These are phyloP conservation scores for Coemansia sp. DNA, from an alignment of 192 early-diverging fungal genomes.

Conservation along the genomic window DNA sequence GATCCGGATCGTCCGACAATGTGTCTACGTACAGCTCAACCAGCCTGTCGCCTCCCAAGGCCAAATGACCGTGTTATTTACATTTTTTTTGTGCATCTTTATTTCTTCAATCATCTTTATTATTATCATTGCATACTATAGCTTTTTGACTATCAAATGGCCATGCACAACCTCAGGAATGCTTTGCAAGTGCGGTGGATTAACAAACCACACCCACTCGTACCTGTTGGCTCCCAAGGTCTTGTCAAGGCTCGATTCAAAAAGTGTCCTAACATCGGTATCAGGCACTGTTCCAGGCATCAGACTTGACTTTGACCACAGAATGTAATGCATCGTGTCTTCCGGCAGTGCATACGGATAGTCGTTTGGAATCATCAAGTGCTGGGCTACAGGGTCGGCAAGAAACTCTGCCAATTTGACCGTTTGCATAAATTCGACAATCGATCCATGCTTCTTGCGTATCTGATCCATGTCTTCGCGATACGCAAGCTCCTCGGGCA, in stretches of 20 bases:
- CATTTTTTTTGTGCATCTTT: neutral
- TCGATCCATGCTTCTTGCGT: constrained; percentile 34
- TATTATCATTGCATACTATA: constrained; percentile 1
- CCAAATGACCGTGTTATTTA: neutral
- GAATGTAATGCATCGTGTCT: constrained; percentile 31
- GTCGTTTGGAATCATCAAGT: constrained; percentile 52
- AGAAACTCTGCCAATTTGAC: constrained; percentile 47
- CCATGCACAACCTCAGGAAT: constrained; percentile 49
- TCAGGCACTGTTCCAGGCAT: constrained; percentile 28
- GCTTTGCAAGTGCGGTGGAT: constrained; percentile 53
- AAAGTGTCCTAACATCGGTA: constrained; percentile 8
- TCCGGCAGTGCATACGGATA: constrained; percentile 49
- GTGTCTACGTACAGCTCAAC: constrained; percentile 6
- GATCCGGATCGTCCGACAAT: neutral
- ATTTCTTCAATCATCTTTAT: neutral
- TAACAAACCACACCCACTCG: constrained; percentile 55
- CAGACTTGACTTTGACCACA: constrained; percentile 51
- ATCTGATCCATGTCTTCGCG: constrained; percentile 31
- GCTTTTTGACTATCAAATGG: constrained; percentile 33
- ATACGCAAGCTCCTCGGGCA: constrained; percentile 28
- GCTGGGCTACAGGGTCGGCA: constrained; percentile 14
- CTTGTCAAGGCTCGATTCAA: constrained; percentile 25
- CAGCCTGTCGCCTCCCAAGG: neutral
- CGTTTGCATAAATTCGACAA: constrained; percentile 23
- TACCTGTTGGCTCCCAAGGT: constrained; percentile 23